Evolutionary conservation across 176 grass and related monocot genomes (phyloP), one percentile per base, ranked within the genome.

Genomic region (Oryza rufipogon): DNA sequence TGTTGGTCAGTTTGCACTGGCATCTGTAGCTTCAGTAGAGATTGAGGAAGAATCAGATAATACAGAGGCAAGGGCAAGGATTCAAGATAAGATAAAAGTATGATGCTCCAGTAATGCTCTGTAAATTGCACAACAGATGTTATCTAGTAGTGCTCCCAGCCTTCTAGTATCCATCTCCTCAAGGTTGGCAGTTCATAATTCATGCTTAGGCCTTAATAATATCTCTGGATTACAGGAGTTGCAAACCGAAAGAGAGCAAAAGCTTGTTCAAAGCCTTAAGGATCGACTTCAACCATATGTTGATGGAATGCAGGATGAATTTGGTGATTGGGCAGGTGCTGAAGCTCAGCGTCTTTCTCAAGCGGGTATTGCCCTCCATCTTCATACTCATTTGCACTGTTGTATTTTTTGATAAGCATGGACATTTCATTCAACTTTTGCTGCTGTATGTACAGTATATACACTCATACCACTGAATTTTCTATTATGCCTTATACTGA

Each of bases 1-100:
- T 86, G 89, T 99, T 56, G 96, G 96, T 45, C 93, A 99, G 78
- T 88, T 99, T 74, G 96, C 96, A 38, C 83, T 99, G 73, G 93
- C 96, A 84, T 90, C 96, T n/a, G 68, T 99, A 81, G 91, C 91
- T 84, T 96, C 93, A 6, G 78, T 83, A 41, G 96, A 96, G 81
- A 42, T 92, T 78, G 93, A 93, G 6, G 89, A 96, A 85, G 90
- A 76, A 17, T 84, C 80, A 80, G 85, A 87, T 42, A 74, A 44
- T 74, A 83, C 85, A 63, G 96, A 98, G 34, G 71, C 88, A 41
- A 89, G 75, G 66, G 73, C 78, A 73, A 99, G 81, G 86, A 64
- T 93, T 87, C 96, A 91, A 73, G 96, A 99, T 41, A 99, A 96
- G 83, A 89, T 99, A 71, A 95, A 92, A 81, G 96, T 95, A 78